These are phyloP conservation scores for Viola odorata DNA, from an alignment of 345 rosid genomes.

Conservation along the genomic window DNA sequence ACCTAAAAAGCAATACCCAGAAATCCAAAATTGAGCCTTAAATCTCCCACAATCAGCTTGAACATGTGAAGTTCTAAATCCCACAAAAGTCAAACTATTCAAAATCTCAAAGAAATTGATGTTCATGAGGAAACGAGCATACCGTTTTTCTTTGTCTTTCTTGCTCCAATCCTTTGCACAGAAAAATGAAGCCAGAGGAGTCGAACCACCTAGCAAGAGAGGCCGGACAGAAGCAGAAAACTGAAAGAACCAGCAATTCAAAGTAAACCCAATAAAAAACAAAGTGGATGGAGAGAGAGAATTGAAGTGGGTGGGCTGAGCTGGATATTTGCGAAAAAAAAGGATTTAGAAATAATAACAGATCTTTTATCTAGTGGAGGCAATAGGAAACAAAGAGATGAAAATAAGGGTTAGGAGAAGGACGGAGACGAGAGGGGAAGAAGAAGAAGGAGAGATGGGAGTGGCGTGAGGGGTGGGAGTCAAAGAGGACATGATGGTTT, in stretches of 20 bases:
- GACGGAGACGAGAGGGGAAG: too few relatives aligned
- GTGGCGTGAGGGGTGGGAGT: too few relatives aligned
- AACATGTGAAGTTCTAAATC: background rate
- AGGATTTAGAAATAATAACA: too few relatives aligned
- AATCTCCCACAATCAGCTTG: background rate
- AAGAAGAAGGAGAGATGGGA: too few relatives aligned
- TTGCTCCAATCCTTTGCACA: slow-evolving; percentile 6
- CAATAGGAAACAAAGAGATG: too few relatives aligned
- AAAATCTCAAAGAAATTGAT: slow-evolving; percentile 11
- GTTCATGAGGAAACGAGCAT: slow-evolving; percentile 6
- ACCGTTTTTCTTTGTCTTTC: slow-evolving; percentile 1
- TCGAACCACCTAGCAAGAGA: slow-evolving; percentile 8
- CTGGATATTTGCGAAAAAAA: too few relatives aligned
- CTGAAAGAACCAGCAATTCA: slow-evolving; percentile 4
- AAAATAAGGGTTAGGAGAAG: too few relatives aligned
- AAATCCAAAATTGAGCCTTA: slow-evolving; percentile 11
- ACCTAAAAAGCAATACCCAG: background rate
- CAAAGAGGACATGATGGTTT: too few relatives aligned
- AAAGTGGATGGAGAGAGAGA: background rate
- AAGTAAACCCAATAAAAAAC: background rate
- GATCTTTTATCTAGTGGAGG: too few relatives aligned
- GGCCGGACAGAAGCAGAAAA: background rate
- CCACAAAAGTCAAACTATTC: slow-evolving; percentile 1
- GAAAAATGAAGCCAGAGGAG: background rate
- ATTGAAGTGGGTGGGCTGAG: background rate